Evolutionary conservation across 306 rosid genomes (phyloP), one percentile per base, ranked within the genome.

Genomic region (Vachellia pachyceras): DNA sequence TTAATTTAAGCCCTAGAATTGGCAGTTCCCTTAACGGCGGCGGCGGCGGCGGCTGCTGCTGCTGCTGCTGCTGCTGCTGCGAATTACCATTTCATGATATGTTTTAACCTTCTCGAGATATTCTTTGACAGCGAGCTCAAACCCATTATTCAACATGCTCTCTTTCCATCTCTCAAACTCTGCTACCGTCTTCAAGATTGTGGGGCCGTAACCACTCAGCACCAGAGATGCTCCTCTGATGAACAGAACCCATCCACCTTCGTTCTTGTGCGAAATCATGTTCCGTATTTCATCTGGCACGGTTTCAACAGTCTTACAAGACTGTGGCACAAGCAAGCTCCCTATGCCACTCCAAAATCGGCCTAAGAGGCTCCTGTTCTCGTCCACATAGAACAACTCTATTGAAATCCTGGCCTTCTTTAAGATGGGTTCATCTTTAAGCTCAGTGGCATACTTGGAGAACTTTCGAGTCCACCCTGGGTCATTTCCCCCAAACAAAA

Each of bases 401-500:
- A 69, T 44, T 23, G 74, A 42, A 25, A 69, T 44, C 20, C 1
- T 42, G 50, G 37, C 74, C 55, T 23, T 12, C 55, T 22, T 69
- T 44, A 69, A 29, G 54, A 69, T 12, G 52, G 74, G 37, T 23
- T 42, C 55, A 0, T 10, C 10, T 20, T 42, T 29, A 22, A 69
- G 74, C 10, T 20, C 37, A 11, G 37, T 69, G 52, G 74, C 74
- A 2, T 69, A 69, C 74, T 42, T 69, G 3, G 74, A 45, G 60
- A 71, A 71, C 39, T 0, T 71, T 25, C 8, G 7, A 13, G 54
- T 46, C 75, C 75, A 71, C 3, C 0, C 12, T 22, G 1, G 2
- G 83, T 76, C 83, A 5, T 80, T 80, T 46, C 90, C 90, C 9
- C 92, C 92, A 40, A 83, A 87, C 69, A 87, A 83, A 64, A 89